These are phyloP conservation scores for Otatea glauca DNA, from an alignment of 176 grass and related monocot species.

Conservation along the genomic window DNA sequence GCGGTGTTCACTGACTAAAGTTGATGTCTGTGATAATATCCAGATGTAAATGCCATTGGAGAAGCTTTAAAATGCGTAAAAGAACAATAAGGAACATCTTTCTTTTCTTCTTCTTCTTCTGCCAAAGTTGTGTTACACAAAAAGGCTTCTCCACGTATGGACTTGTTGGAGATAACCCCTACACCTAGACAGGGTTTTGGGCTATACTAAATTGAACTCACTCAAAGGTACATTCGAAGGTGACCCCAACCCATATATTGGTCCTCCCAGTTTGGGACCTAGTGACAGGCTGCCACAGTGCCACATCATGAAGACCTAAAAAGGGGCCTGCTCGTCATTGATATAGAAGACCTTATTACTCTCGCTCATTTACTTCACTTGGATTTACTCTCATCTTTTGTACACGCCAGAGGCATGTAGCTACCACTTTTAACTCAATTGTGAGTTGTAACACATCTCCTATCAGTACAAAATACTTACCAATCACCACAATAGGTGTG, in stretches of 20 bases:
- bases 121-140: background rate
- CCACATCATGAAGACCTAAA: background rate
- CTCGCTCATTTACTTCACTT: background rate
- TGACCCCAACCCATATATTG: background rate
- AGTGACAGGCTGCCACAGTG: background rate
- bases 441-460: background rate
- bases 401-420: background rate
- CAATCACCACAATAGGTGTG: background rate
- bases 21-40: background rate
- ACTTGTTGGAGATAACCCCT: constrained; percentile 21
- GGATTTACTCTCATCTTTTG: constrained; percentile 5
- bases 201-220: background rate
- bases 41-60: background rate
- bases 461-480: constrained; percentile 1
- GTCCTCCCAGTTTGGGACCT: background rate
- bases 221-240: background rate
- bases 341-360: background rate
- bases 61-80: background rate
- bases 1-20: background rate
- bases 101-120: background rate
- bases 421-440: background rate
- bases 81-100: background rate
- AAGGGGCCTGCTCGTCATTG: constrained; percentile 2
- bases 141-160: background rate
- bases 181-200: background rate